Conservation (phyloP, 2,329 filamentous ascomycete species). For the Fusarium nematophilum region DNA sequence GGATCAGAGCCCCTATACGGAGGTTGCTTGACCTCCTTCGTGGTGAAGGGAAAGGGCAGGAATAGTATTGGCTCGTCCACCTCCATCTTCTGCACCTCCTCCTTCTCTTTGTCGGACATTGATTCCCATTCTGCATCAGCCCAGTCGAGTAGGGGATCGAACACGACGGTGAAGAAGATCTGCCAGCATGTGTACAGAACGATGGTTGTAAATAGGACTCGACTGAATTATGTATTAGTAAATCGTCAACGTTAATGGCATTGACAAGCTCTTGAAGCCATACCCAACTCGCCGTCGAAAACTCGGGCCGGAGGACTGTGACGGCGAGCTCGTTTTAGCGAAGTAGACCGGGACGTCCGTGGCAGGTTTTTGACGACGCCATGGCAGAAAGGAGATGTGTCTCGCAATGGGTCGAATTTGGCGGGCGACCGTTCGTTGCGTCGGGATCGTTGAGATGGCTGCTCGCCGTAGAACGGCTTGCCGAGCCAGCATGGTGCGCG, state of each 20-base stretch:
- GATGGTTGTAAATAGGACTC: constrained; percentile 47
- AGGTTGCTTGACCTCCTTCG: constrained; percentile 57
- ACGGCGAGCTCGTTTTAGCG: constrained; percentile 22
- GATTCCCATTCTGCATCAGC: constrained; percentile 56
- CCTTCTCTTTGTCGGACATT: constrained; percentile 57
- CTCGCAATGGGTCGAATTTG: constrained; percentile 37
- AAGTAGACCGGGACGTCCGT: constrained; percentile 50
- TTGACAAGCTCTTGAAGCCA: constrained; percentile 4
- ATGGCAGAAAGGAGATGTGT: constrained; percentile 50
- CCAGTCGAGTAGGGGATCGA: constrained; percentile 58
- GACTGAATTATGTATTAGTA: constrained; percentile 37
- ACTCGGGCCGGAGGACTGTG: constrained; percentile 24
- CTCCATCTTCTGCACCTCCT: constrained; percentile 54
- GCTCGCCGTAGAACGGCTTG: constrained; percentile 39
- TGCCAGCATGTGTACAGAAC: constrained; percentile 54
- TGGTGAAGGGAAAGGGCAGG: constrained; percentile 72
- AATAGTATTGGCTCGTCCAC: constrained; percentile 62
- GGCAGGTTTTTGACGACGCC: constrained; percentile 39
- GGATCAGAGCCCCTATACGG: constrained; percentile 69
- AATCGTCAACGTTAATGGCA: background rate
- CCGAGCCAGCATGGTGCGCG: constrained; percentile 39
- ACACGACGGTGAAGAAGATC: constrained; percentile 58
- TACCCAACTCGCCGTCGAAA: constrained; percentile 47
- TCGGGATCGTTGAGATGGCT: constrained; percentile 33
- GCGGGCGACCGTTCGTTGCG: constrained; percentile 36